Evolutionary conservation across 768 basidiomycete genomes (phyloP).

Genomic region (Antrodiella citrinella): DNA sequence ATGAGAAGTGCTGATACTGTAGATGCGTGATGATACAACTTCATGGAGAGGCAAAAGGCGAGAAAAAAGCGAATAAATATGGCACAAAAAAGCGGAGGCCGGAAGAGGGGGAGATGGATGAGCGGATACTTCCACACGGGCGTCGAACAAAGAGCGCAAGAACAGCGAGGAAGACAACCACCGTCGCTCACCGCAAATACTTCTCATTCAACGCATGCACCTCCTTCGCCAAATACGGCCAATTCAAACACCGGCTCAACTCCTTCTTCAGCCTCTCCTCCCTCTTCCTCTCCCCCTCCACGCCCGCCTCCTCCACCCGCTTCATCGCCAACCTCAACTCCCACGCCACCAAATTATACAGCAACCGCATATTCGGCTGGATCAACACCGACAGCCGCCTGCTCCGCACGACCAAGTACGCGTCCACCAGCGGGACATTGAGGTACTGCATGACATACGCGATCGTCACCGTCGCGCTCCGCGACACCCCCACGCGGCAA

Average conservation of each 20-base stretch:
- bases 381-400: conserved; percentile 84
- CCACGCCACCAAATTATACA: conserved; percentile 94
- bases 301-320: conserved; percentile 48
- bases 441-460: conserved; percentile 97
- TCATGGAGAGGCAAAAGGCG: no score
- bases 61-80: no score
- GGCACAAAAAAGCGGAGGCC: no score
- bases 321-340: conserved; percentile 86
- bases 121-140: no score
- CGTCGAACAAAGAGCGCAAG: no score
- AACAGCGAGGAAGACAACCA: not conserved
- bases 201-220: conserved; percentile 84
- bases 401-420: conserved; percentile 89
- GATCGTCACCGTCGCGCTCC: conserved; percentile 94
- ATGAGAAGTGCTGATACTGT: no score
- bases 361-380: conserved; percentile 92
- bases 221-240: conserved; percentile 82
- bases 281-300: no score
- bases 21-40: no score
- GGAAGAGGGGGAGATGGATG: no score
- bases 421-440: conserved; percentile 77
- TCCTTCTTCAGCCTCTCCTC: conserved; percentile 40
- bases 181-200: conserved; percentile 41
- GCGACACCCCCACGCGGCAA: conserved; percentile 97
- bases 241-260: conserved; percentile 62